phyloP scores from a whole-genome alignment of 2,329 filamentous ascomycete species.

The Botrytis sinoallii region DNA sequence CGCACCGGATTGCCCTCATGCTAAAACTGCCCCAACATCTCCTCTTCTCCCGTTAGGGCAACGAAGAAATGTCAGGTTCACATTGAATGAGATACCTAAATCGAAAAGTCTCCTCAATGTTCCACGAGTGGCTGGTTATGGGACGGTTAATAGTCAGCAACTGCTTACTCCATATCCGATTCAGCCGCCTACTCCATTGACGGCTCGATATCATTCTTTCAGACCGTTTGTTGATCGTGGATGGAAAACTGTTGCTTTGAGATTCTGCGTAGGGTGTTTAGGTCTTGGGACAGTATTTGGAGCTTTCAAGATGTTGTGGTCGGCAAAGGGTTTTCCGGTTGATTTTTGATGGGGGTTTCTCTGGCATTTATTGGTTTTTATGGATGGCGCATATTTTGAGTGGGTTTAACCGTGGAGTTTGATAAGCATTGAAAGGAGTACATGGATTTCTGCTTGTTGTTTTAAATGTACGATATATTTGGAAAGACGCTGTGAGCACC shows the following conservation, averaged over 20 bases:
- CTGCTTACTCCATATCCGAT: slow-evolving; percentile 4
- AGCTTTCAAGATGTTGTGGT: slow-evolving; percentile 5
- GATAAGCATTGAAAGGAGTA: not conserved
- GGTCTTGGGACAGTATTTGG: not conserved
- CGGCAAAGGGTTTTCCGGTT: not conserved
- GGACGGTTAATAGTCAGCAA: not conserved
- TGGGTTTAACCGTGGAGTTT: not conserved
- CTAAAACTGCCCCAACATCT: not conserved
- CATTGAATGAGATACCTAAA: not conserved
- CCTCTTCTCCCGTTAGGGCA: not conserved
- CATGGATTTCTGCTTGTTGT: not conserved
- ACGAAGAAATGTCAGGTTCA: slow-evolving; percentile 5
- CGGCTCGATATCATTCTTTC: slow-evolving; percentile 14
- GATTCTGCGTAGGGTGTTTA: not conserved
- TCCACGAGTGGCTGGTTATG: not conserved
- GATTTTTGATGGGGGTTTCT: not conserved
- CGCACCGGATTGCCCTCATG: not conserved
- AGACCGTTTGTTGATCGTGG: slow-evolving; percentile 13
- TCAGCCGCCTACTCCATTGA: slow-evolving; percentile 6
- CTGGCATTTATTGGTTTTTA: not conserved
- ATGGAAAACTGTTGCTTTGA: not conserved
- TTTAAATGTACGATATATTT: not conserved
- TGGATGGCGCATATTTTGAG: not conserved
- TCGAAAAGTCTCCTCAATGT: not conserved
- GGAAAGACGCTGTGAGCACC: not conserved